Conservation (phyloP, 352 stramenopile genomes). For the Phytopythium aichiense region DNA sequence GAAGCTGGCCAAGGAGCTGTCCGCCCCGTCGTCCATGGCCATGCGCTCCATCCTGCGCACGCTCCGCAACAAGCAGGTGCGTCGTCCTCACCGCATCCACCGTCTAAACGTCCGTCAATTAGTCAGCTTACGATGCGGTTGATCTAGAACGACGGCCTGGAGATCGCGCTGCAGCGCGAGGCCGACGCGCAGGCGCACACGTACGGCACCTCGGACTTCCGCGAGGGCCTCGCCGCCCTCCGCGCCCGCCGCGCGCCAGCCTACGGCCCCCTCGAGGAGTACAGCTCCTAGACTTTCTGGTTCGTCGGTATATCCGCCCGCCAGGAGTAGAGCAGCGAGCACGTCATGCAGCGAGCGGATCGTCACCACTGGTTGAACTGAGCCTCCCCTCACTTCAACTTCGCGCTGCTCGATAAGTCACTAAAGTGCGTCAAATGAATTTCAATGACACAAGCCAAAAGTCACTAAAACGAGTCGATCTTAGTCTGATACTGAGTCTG, state of each 20-base stretch:
- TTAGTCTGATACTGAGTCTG: neutral
- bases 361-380: neutral
- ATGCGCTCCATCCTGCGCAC: conserved; percentile 61
- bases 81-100: neutral
- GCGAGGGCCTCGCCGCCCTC: conserved; percentile 74
- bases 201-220: conserved; percentile 77
- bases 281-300: conserved; percentile 14
- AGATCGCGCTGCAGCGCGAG: conserved; percentile 61
- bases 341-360: neutral
- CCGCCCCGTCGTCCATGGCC: conserved; percentile 54
- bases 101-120: neutral
- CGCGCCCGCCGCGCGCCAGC: conserved; percentile 48
- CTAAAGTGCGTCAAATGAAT: neutral
- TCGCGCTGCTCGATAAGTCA: neutral
- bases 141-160: conserved; percentile 53
- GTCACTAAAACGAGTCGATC: neutral
- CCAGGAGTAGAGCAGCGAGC: neutral
- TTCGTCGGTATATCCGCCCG: too few species aligned
- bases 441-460: neutral
- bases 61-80: conserved; percentile 45
- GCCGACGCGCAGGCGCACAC: conserved; percentile 77
- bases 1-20: conserved; percentile 54
- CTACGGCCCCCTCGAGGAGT: conserved; percentile 50
- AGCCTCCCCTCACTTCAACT: neutral
- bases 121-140: neutral